Evolutionary conservation across 139 green algal genomes (phyloP).

Genomic region (Tetraselmis striata): DNA sequence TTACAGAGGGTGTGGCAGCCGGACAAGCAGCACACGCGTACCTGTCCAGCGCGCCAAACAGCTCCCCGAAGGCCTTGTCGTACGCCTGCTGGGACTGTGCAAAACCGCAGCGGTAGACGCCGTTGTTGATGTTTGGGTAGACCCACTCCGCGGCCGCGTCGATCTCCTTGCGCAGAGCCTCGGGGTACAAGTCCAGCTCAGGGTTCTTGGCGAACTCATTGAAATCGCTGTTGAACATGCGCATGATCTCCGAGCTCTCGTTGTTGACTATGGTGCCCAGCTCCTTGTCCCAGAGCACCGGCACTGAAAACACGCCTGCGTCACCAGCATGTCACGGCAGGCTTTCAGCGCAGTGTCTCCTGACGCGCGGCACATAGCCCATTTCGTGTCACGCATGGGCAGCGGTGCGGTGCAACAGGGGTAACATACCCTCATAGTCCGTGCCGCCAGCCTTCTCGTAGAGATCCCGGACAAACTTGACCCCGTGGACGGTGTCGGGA

Average conservation of each 20-base stretch:
- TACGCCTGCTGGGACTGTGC: slow-evolving; percentile 81
- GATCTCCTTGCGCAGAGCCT: slow-evolving; percentile 57
- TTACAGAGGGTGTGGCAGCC: background rate
- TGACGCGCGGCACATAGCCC: too few relatives aligned
- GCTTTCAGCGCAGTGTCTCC: too few relatives aligned
- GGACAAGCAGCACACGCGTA: background rate
- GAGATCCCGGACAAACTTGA: slow-evolving; percentile 70
- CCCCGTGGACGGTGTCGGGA: slow-evolving; percentile 64
- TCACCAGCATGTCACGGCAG: background rate
- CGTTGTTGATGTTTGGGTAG: slow-evolving; percentile 91
- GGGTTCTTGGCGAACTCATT: slow-evolving; percentile 7
- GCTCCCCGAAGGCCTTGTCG: slow-evolving; percentile 60
- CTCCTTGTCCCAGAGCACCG: slow-evolving; percentile 92
- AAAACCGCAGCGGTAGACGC: slow-evolving; percentile 94
- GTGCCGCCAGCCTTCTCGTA: slow-evolving; percentile 67
- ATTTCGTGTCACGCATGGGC: too few relatives aligned
- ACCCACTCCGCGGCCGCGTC: slow-evolving; percentile 79
- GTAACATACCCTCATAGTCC: background rate
- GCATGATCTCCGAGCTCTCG: slow-evolving; percentile 85
- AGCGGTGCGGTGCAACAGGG: too few relatives aligned
- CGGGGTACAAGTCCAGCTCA: slow-evolving; percentile 73
- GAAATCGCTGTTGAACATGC: slow-evolving; percentile 74
- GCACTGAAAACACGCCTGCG: slow-evolving; percentile 83
- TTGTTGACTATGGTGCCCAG: slow-evolving; percentile 91
- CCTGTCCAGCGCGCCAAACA: slow-evolving; percentile 76